A percentile compares a stretch with the other conserved stretches of the same genome.
These are phyloP conservation scores for Xerocomellus intermedius DNA, from an alignment of 768 basidiomycete genomes.

Conservation along the genomic window DNA sequence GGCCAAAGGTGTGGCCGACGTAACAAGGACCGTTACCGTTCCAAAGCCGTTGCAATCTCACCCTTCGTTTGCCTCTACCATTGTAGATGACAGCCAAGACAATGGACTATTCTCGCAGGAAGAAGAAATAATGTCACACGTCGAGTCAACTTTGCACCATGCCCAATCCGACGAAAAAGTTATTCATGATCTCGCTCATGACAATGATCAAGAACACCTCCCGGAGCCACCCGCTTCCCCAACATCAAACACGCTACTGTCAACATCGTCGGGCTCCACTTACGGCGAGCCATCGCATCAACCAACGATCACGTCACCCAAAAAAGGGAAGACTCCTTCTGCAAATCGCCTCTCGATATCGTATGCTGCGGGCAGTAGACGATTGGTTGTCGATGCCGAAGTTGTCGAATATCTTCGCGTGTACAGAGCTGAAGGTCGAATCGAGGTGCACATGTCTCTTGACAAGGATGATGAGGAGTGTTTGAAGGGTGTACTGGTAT, in stretches of 20 bases:
- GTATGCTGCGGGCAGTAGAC: constrained; percentile 84
- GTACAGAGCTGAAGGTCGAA: constrained; percentile 76
- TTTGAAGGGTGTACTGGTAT: constrained; percentile 74
- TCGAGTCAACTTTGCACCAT: constrained; percentile 20
- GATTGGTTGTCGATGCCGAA: constrained; percentile 87
- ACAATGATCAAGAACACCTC: constrained; percentile 44
- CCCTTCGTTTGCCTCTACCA: constrained; percentile 51
- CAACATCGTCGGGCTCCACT: constrained; percentile 35
- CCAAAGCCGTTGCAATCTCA: constrained; percentile 39
- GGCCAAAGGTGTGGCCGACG: neutral
- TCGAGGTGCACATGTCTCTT: constrained; percentile 74
- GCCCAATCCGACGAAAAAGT: constrained; percentile 17
- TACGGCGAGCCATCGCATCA: constrained; percentile 46
- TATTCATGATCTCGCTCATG: constrained; percentile 12
- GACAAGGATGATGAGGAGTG: constrained; percentile 52
- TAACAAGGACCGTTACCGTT: constrained; percentile 6
- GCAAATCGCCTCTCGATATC: constrained; percentile 92
- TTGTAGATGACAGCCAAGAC: constrained; percentile 46
- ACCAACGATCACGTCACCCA: constrained; percentile 26
- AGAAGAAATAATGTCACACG: constrained; percentile 20
- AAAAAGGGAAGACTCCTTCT: constrained; percentile 53
- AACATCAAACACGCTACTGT: constrained; percentile 46
- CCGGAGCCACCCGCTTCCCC: constrained; percentile 62
- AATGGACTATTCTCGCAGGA: constrained; percentile 29
- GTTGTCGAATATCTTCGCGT: constrained; percentile 81